phyloP scores from a whole-genome alignment of 805 yeast species.

The Candida hungchunana region DNA sequence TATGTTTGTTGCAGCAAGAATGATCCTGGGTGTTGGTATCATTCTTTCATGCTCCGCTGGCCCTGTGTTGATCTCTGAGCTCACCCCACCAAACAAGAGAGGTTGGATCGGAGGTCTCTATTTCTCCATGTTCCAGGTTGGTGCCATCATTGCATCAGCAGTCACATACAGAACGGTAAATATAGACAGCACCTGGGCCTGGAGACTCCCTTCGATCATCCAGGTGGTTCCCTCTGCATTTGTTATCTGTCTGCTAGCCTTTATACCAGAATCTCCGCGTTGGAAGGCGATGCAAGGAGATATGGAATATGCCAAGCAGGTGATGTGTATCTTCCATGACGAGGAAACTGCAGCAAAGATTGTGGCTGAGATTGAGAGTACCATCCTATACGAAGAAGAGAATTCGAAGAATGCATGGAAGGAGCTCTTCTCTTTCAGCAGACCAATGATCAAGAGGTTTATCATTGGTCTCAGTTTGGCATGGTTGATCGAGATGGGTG shows the following conservation, averaged over 20 bases:
- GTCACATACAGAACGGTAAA: constrained; percentile 29
- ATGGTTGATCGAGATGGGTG: constrained; percentile 16
- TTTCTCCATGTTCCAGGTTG: constrained; percentile 29
- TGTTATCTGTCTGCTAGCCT: constrained; percentile 14
- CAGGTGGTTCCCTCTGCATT: constrained; percentile 22
- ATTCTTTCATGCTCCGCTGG: constrained; percentile 8
- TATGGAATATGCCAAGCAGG: constrained; percentile 12
- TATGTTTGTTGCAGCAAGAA: constrained; percentile 13
- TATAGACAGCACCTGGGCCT: constrained; percentile 27
- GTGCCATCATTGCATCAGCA: constrained; percentile 28
- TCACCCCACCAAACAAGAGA: constrained; percentile 10
- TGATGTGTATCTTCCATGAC: constrained; percentile 4
- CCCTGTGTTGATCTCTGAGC: constrained; percentile 9
- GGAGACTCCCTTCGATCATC: constrained; percentile 29
- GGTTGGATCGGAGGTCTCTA: constrained; percentile 20
- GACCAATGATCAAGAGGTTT: constrained; percentile 12
- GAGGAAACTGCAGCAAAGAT: not conserved
- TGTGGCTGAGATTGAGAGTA: constrained; percentile 5
- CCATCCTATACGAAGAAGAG: constrained; percentile 3
- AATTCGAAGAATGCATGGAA: constrained; percentile 4
- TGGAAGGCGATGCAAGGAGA: constrained; percentile 11
- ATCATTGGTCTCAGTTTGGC: constrained; percentile 5
- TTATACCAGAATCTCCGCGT: constrained; percentile 16
- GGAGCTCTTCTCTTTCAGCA: constrained; percentile 7
- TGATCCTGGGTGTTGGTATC: constrained; percentile 11